Conservation (phyloP, 306 rosid genomes). For the Malus asiatica region DNA sequence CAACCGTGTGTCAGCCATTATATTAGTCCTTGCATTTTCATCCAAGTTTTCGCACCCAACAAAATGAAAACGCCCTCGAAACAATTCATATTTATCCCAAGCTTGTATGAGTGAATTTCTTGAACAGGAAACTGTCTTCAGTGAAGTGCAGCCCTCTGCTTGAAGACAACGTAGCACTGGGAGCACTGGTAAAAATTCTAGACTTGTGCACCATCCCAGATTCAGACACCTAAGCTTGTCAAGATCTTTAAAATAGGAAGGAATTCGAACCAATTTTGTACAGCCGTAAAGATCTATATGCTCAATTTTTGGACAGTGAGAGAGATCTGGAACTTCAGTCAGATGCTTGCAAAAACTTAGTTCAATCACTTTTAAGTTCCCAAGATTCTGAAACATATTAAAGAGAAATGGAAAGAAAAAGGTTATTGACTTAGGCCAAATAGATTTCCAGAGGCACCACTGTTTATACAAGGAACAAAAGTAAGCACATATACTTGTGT, state of each 20-base stretch:
- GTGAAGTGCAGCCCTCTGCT: too few species aligned
- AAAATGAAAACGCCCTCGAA: too few species aligned
- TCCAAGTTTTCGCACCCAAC: too few species aligned
- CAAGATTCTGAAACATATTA: background rate
- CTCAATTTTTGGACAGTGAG: background rate
- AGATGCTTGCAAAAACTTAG: rapidly evolving
- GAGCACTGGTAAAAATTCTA: too few species aligned
- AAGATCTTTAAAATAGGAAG: background rate
- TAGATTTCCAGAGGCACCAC: too few species aligned
- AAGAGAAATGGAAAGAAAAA: background rate
- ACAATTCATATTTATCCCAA: too few species aligned
- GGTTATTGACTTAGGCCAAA: background rate
- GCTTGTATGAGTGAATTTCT: too few species aligned
- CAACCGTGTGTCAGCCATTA: too few species aligned
- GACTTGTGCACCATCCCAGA: background rate
- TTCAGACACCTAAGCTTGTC: background rate
- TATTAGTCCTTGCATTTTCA: too few species aligned
- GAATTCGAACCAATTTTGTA: background rate
- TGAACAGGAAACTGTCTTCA: too few species aligned
- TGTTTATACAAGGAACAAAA: background rate
- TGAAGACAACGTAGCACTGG: too few species aligned
- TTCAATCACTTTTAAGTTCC: background rate
- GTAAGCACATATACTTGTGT: too few species aligned
- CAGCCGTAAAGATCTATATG: background rate
- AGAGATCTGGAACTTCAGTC: background rate